Percentiles rank a stretch among this genome's conserved stretches.
Conservation (phyloP, 768 basidiomycete genomes). For the Macrolepiota albuminosa region DNA sequence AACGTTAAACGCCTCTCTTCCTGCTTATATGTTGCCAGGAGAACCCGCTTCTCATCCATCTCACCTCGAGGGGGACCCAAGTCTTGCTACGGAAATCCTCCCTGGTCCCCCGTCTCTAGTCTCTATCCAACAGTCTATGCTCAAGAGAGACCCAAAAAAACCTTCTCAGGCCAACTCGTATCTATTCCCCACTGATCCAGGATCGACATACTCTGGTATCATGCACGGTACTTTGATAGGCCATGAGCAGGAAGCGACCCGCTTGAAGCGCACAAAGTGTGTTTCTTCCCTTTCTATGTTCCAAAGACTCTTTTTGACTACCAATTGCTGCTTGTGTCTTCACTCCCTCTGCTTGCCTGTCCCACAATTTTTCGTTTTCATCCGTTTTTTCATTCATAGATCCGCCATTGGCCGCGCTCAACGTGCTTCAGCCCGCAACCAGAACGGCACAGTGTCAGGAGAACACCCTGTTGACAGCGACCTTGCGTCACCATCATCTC, state of each 20-base stretch:
- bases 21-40: conserved; percentile 69
- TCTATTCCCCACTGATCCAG: conserved; percentile 80
- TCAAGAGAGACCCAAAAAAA: conserved; percentile 81
- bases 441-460: conserved; percentile 41
- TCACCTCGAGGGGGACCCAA: conserved; percentile 78
- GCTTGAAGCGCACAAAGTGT: conserved; percentile 71
- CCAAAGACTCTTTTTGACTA: conserved; percentile 15
- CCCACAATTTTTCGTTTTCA: conserved; percentile 18
- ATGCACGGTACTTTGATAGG: conserved; percentile 60
- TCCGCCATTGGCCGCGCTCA: conserved; percentile 63
- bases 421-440: conserved; percentile 64
- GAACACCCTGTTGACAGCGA: conserved; percentile 34
- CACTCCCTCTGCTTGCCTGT: conserved; percentile 13
- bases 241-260: conserved; percentile 61
- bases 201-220: conserved; percentile 81
- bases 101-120: conserved; percentile 79
- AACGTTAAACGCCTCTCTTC: conserved; percentile 50
- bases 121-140: conserved; percentile 63
- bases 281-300: conserved; percentile 25
- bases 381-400: conserved; percentile 28
- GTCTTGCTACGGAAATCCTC: conserved; percentile 84
- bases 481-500: conserved; percentile 30
- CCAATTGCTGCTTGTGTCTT: conserved; percentile 16
- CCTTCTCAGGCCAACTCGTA: conserved; percentile 67
- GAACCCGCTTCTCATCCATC: conserved; percentile 71